Evolutionary conservation across 1,284 basidiomycete genomes (phyloP), one percentile per base, ranked within the genome.

Genomic region (Ganoderma multipileum): DNA sequence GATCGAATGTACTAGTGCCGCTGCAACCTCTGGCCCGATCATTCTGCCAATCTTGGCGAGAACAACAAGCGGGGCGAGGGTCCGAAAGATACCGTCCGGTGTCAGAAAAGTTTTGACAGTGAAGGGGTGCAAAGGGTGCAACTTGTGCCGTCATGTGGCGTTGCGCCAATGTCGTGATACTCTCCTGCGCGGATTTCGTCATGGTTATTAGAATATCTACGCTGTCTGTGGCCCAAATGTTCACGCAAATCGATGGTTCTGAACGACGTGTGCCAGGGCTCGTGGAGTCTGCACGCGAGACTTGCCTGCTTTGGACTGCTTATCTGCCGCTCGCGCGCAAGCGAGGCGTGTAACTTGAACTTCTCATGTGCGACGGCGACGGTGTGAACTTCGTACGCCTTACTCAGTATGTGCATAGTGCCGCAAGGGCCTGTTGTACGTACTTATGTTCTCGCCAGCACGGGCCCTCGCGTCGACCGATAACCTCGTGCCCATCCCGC

Each of bases 401-500:
- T 66, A 50, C 60, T 39, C 16, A n/a, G 60, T 42, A 36, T 66
- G 59, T 57, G 60, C 52, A 63, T 58, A 57, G 30, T 57, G 50
- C 30, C 12, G 47, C 23, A 23, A 50, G n/a, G 47, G 11, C 23
- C 23, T 12, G n/a, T 26, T 50, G n/a, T 50, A 26, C 47, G 23
- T 50, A 50, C 23, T 3, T 3, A 42, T 18, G 47, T 12, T 26
- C 47, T 50, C 47, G 23, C 23, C 26, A 50, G 54, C 60, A 42
- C 33, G 39, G 52, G 50, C 28, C 23, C 33, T 16, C 16, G 20
- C 50, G 59, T 68, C 67, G 71, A 68, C 65, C 67, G 68, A 70
- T 72, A 70, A 68, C 71, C 71, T 72, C 69, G 62, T 72, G 71
- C 60, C 52, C 63, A 41, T 57, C 61, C 47, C n/a, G 64, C 68